Evolutionary conservation across 2,329 filamentous ascomycete genomes (phyloP), one percentile per base, ranked within the genome.

Genomic region (Exophiala sideris): DNA sequence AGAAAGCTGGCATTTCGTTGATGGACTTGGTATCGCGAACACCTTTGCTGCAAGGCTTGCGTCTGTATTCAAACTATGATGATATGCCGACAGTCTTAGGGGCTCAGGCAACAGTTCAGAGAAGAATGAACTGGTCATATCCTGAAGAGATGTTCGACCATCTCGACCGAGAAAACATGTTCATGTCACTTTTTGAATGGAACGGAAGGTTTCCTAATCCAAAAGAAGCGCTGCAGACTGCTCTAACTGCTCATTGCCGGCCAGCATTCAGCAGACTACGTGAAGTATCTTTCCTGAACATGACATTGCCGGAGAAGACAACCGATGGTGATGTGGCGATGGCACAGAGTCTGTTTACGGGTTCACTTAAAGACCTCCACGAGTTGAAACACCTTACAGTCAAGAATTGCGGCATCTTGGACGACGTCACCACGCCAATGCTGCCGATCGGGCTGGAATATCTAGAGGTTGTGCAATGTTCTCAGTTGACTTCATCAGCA

Each of bases 381-480:
- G 71, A 79, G 1, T 75, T 97, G 5, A 79, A 79, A 50, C 80
- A 85, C 50, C 73, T 96, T 9, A 76, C 84, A 1, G 85, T 96
- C 60, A 84, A 91, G 65, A 86, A 86, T 6, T 95, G 86, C 40
- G 86, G 84, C 2, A 76, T 88, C 33, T 79, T 90, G 54, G 87
- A 87, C 64, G 79, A 83, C 6, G 75, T 77, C 7, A 76, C 95
- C 14, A 73, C 96, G n/a, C 77, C 81, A 1, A 74, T 82, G 3
- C 72, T 96, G 5, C 89, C 91, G 1, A 76, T 73, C 9, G 79
- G 75, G 3, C 76, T 97, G 16, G 73, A 79, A 42, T 81, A 82
- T 42, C 76, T 97, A 3, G 86, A 86, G 59, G 75, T 96, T 12
- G 82, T 85, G 60, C 92, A 94, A 63, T 96, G 91, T 66, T 85